Evolutionary conservation across 2,329 filamentous ascomycete species (phyloP), one percentile per base, ranked within the genome.

Genomic region (Paraphoma chrysanthemicola): DNA sequence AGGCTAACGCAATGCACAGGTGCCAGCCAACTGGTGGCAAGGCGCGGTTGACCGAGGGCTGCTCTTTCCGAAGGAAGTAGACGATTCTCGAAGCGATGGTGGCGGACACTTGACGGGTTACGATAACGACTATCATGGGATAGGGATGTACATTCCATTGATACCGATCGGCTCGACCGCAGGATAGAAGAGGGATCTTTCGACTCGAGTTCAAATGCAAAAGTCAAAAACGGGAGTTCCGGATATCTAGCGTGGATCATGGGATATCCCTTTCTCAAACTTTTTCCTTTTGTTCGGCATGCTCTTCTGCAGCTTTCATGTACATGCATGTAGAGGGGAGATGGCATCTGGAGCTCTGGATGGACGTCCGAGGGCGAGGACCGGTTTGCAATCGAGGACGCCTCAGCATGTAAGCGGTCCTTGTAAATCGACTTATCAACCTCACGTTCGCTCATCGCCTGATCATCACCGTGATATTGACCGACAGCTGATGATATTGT

Each of bases 61-160:
- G 95, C 92, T 98, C 95, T 81, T 99, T 99, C 92, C 90, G 95
- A 86, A 93, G 93, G 87, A 99, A 99, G 94, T 99, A 98, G 85
- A 92, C 78, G 82, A 62, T 48, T 66, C 56, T 47, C 54, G 56
- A 53, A 58, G 51, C 58, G 62, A 66, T 60, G 62, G 66, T 63
- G 66, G 68, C 56, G 68, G 66, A 64, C 67, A 65, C 62, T 61
- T 72, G 70, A 73, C 61, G 69, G 74, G 68, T 74, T 67, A 76
- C 66, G 70, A 76, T 68, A 67, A 72, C 63, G 70, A 73, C 67
- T 69, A 73, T 74, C 62, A 75, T 72, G 72, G 69, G 66, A 69
- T 69, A 70, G 66, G 71, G 69, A 60, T 63, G 69, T 72, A 74
- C 68, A 74, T 77, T 73, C 75, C 72, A 76, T 75, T 73, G 74